Base-by-base conservation (phyloP, 192 early-diverging fungal genomes). In the Gorgonomyces haynaldii region DNA sequence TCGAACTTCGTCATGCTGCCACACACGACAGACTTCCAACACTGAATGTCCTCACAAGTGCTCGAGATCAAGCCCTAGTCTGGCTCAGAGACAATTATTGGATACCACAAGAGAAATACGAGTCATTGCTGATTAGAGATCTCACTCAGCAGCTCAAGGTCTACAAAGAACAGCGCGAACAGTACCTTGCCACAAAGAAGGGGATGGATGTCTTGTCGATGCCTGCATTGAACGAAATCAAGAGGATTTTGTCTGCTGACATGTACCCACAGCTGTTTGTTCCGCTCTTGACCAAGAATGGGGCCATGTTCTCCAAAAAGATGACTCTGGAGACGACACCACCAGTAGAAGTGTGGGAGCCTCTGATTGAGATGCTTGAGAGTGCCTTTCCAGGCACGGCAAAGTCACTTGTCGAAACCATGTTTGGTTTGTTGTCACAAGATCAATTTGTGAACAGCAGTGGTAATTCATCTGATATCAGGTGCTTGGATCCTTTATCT, bases 71-170 rank as follows among this genome's bases (percentile, higher is more conserved):
- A 66, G 68, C 68, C 1, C 58, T 75, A 17, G 38, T 59, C 16
- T 75, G 72, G 72, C 52, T 75, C 13, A 46, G 68, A 29, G 38
- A 37, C 9, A 68, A 66, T 37, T 75, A 75, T 47, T 75, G 72
- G 72, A 50, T 52, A 6, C 21, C 52, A 6, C 63, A 70, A 52
- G 62, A n/a, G n/a, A n/a, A 53, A 19, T 52, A 59, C 28, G 60
- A 62, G 5, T 37, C 32, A 2, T 17, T 34, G 0, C 52, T 56
- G 15, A 26, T 68, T 3, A 37, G 45, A 9, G 39, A 15, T 10
- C 35, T 61, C 35, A 28, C 64, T 5, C 13, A 7, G 1, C 28
- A 37, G 17, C 52, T 52, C 50, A 61, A 56, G 32, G 19, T 24
- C 3, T 42, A 21, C 9, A 7, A 6, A 42, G 16, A 19, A 42